Base-by-base conservation (phyloP, 2,329 filamentous ascomycete genomes). In the Alternaria arborescens region DNA sequence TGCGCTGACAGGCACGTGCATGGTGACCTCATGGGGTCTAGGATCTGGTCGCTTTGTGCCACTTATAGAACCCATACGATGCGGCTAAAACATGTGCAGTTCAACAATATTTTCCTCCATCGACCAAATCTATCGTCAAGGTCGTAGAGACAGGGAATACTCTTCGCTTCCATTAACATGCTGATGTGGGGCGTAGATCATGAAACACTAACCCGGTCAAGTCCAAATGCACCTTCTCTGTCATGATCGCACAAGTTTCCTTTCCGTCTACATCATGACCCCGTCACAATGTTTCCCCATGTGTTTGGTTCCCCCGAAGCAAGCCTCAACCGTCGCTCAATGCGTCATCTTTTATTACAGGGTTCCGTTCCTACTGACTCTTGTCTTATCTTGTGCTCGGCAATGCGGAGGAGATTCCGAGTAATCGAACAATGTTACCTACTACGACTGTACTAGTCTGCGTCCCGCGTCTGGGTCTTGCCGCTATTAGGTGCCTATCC, bases 81-180 rank as follows among this genome's bases (percentile, higher is more conserved):
- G 58, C 65, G 61, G 64, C 60, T 66, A 66, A 65, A 68, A 46
- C 38, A 52, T 30, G 50, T 54, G 58, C 63, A 68, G 63, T 61
- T 68, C 59, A 66, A 62, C 55, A 65, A 62, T 50, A 52, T 40
- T 55, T 24, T 22, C 51, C 18, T 43, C 36, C 36, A 59, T 54
- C 48, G 34, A 51, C 20, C 34, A 38, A 43, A 42, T 30, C 18
- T 38, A 41, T 44, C 22, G 22, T 53, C 26, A 20, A 36, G 34
- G 32, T 41, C 28, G 40, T 32, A 40, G n/a, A 26, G 34, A 46
- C 34, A 6, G 30, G 40, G 57, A 52, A 40, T 34, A 50, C 16
- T 36, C 38, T 12, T 36, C 30, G 46, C 46, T 48, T 48, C 46
- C 32, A 38, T 16, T 16, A 22, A 34, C 47, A 56, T 50, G 44